Conservation (phyloP, 768 basidiomycete species). For the Imleria badia region DNA sequence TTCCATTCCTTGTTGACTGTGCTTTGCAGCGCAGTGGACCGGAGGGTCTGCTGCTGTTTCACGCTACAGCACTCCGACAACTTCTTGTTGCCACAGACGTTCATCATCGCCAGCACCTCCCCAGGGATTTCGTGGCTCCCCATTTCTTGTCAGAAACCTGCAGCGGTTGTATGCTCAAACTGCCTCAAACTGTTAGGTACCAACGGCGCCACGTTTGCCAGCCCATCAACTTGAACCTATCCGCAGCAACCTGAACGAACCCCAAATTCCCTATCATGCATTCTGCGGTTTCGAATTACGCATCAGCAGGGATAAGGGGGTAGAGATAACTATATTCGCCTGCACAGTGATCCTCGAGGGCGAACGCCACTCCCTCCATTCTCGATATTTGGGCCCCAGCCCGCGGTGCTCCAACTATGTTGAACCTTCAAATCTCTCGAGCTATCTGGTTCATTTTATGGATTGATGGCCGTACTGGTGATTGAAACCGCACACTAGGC, state of each 20-base stretch:
- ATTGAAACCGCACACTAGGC: background rate
- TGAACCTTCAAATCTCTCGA: background rate
- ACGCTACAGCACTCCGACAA: background rate
- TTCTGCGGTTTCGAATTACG: background rate
- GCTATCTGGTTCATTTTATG: background rate
- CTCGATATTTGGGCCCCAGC: background rate
- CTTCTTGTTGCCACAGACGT: background rate
- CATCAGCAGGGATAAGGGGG: background rate
- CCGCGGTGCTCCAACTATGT: background rate
- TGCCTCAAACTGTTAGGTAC: background rate
- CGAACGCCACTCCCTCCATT: slow-evolving; percentile 3
- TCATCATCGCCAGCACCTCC: background rate
- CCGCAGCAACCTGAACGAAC: background rate
- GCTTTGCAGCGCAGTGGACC: background rate
- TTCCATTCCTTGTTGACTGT: background rate
- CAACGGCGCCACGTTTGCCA: background rate
- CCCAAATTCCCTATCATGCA: background rate
- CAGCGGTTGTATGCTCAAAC: too few species aligned
- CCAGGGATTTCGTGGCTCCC: background rate
- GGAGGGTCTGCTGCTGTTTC: background rate
- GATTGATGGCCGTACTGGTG: background rate
- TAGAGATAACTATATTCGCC: slow-evolving; percentile 13
- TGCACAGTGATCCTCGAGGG: background rate
- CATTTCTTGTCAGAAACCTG: background rate
- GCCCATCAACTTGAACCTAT: background rate